Conservation (phyloP, 129 eudicot genomes). For the Heracleum sosnowskyi region DNA sequence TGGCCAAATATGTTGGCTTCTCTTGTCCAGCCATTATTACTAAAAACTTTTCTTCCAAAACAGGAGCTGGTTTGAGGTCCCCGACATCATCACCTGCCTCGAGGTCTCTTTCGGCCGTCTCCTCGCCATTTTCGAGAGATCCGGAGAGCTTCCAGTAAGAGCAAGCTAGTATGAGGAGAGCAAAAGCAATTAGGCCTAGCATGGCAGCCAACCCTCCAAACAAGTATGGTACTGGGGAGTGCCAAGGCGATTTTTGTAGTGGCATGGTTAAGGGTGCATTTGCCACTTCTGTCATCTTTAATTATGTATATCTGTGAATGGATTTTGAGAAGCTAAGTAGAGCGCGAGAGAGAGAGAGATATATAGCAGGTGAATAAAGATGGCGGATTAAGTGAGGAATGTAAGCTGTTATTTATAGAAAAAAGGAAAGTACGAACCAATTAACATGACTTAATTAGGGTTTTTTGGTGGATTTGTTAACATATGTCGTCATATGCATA, state of each 20-base stretch:
- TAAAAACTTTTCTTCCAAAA: slow-evolving; percentile 21
- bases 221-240: slow-evolving; percentile 50
- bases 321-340: neutral
- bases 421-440: neutral
- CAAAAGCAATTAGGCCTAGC: slow-evolving; percentile 42
- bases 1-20: slow-evolving; percentile 44
- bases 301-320: neutral
- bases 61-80: slow-evolving; percentile 11
- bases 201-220: slow-evolving; percentile 49
- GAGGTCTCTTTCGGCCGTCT: slow-evolving; percentile 11
- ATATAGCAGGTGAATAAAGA: neutral
- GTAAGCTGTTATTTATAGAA: neutral
- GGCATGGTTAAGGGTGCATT: slow-evolving; percentile 16
- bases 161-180: slow-evolving; percentile 46
- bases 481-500: neutral
- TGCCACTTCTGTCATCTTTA: neutral
- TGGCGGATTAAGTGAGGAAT: neutral
- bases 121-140: neutral
- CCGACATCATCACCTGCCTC: slow-evolving; percentile 16
- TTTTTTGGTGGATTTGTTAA: neutral
- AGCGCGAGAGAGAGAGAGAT: too few species aligned
- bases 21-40: slow-evolving; percentile 51
- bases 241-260: slow-evolving; percentile 25
- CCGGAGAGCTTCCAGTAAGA: slow-evolving; percentile 45
- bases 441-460: neutral